Conservation (phyloP, 2,329 filamentous ascomycete species). For the Aspergillus candidus region DNA sequence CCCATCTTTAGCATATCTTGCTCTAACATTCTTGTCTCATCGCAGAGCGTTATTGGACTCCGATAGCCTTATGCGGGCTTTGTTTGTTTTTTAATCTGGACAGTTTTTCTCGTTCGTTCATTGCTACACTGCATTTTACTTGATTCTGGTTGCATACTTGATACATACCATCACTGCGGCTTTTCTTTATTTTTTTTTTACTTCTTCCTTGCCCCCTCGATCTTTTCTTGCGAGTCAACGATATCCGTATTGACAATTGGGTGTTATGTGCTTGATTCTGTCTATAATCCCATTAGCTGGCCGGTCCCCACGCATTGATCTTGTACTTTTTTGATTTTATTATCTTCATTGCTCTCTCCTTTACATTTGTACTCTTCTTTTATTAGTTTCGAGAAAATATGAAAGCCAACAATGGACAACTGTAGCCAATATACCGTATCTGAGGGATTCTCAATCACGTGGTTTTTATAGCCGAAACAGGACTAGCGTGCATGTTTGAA, state of each 20-base stretch:
- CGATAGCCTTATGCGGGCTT: conserved; percentile 38
- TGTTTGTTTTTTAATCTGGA: conserved; percentile 2
- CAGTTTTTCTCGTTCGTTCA: conserved; percentile 14
- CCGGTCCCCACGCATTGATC: conserved; percentile 13
- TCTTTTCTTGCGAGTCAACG: conserved; percentile 14
- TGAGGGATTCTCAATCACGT: conserved; percentile 16
- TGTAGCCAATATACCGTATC: too few relatives aligned
- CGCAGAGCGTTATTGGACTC: conserved; percentile 74
- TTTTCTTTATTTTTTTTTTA: conserved; percentile 6
- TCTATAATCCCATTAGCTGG: conserved; percentile 15
- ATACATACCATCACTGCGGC: conserved; percentile 6
- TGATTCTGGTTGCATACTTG: conserved; percentile 9
- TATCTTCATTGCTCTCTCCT: neutral
- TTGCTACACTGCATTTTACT: conserved; percentile 13
- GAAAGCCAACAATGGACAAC: too few relatives aligned
- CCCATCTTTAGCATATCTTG: neutral
- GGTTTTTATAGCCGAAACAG: conserved; percentile 16
- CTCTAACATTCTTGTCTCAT: conserved; percentile 13
- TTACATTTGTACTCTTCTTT: neutral
- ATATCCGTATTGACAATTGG: conserved; percentile 16
- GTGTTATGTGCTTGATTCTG: conserved; percentile 13
- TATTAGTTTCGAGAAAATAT: neutral
- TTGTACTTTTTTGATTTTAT: conserved; percentile 2
- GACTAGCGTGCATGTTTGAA: conserved; percentile 19
- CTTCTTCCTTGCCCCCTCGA: conserved; percentile 3